Conservation (phyloP, 768 basidiomycete genomes). For the Trametes cingulata region DNA sequence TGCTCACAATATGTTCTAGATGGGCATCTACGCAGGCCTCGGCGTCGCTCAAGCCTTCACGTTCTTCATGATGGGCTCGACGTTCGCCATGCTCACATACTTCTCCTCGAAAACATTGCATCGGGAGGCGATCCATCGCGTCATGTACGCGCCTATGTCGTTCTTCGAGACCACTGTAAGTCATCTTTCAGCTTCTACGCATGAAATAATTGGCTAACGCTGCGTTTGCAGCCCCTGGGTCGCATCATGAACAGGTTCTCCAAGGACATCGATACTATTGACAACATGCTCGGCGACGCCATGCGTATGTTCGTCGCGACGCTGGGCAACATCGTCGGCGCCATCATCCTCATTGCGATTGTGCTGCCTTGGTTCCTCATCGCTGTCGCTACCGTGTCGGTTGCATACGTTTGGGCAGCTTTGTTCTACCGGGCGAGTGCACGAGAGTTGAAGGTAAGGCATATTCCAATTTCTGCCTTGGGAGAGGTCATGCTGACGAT, state of each 20-base stretch:
- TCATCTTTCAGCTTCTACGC: no score
- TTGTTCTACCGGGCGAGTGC: conserved; percentile 85
- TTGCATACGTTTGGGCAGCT: conserved; percentile 70
- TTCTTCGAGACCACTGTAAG: conserved; percentile 86
- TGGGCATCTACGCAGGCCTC: conserved; percentile 78
- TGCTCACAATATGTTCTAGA: conserved; percentile 42
- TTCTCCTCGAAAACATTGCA: conserved; percentile 76
- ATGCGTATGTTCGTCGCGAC: conserved; percentile 73
- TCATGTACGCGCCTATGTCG: conserved; percentile 85
- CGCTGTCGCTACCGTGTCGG: conserved; percentile 58
- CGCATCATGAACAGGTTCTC: conserved; percentile 91
- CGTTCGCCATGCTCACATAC: conserved; percentile 69
- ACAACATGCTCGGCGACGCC: conserved; percentile 73
- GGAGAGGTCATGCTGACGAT: neutral
- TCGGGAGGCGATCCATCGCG: conserved; percentile 57
- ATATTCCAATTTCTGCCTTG: neutral
- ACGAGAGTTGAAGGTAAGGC: conserved; percentile 70
- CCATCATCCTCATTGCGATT: conserved; percentile 76
- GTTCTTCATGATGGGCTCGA: conserved; percentile 66
- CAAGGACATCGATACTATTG: conserved; percentile 83
- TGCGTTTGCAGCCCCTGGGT: conserved; percentile 59
- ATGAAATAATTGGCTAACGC: no score
- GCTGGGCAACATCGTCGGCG: conserved; percentile 64
- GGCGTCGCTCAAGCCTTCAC: conserved; percentile 70
- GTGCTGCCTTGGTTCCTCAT: conserved; percentile 85